A percentile compares a stretch with the other conserved stretches of the same genome.
Conservation (phyloP, 176 grass and related monocot genomes). For the Ampelocalamus luodianensis region DNA sequence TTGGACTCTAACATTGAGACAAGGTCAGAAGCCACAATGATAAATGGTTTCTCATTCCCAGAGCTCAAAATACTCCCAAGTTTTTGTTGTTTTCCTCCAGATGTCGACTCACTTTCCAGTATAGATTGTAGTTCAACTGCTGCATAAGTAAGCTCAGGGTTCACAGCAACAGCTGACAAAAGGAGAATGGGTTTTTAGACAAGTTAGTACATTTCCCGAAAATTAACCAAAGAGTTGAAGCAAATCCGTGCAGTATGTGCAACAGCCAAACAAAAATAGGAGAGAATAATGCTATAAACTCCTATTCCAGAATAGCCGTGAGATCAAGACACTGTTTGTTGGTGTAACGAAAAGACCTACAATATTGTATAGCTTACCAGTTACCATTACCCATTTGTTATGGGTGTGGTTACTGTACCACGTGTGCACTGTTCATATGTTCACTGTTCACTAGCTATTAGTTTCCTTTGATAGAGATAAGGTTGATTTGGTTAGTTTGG, state of each 20-base stretch:
- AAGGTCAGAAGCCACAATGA: conserved; percentile 84
- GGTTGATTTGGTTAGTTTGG: too few relatives aligned
- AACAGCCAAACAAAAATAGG: conserved; percentile 15
- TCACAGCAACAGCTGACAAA: conserved; percentile 91
- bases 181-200: conserved; percentile 40
- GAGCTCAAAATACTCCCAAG: conserved; percentile 67
- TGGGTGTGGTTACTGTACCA: too few relatives aligned
- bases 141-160: conserved; percentile 74
- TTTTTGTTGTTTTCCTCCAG: conserved; percentile 64
- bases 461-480: too few relatives aligned
- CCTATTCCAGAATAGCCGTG: background rate
- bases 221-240: background rate
- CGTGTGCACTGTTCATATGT: too few relatives aligned
- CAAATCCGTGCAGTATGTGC: background rate
- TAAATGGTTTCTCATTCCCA: conserved; percentile 56
- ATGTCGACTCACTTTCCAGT: conserved; percentile 44
- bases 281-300: background rate
- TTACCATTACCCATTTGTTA: background rate
- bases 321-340: conserved; percentile 8
- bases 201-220: conserved; percentile 36
- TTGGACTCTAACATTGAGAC: conserved; percentile 84
- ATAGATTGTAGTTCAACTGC: conserved; percentile 70
- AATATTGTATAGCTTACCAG: background rate
- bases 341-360: background rate
- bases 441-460: too few relatives aligned